Percentiles rank a stretch among this genome's conserved stretches.
phyloP scores from a whole-genome alignment of 441 rosid genomes.

The Syzygium malaccense region DNA sequence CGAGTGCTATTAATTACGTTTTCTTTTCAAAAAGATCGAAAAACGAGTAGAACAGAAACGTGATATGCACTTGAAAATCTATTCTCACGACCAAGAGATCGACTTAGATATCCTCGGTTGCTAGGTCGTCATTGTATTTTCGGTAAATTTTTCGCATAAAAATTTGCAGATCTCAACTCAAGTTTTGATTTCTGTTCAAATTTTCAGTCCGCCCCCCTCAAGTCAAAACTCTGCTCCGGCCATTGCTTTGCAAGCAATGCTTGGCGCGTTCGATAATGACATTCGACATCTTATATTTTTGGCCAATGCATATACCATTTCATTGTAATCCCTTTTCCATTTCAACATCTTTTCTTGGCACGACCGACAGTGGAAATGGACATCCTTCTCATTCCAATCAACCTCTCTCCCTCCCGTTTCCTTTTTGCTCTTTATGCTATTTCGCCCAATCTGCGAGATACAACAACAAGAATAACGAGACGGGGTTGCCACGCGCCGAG shows the following conservation, averaged over 20 bases:
- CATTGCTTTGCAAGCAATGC: fast-evolving
- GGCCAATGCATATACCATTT: fast-evolving
- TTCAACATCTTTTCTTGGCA: not conserved
- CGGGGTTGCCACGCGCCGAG: not conserved
- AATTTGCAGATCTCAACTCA: not conserved
- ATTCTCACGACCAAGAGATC: fast-evolving
- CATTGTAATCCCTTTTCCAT: not conserved
- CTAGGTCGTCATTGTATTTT: not conserved
- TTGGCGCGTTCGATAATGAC: not conserved
- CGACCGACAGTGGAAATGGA: too few relatives aligned
- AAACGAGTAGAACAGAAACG: not conserved
- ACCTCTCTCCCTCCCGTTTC: not conserved
- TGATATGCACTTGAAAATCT: not conserved
- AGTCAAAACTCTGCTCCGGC: fast-evolving
- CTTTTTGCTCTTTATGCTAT: not conserved
- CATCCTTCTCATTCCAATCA: not conserved
- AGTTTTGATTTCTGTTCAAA: not conserved
- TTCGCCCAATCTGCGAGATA: not conserved
- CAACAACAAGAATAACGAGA: not conserved
- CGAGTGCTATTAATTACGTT: not conserved
- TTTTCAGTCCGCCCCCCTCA: not conserved
- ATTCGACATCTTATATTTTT: not conserved
- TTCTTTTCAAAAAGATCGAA: too few relatives aligned
- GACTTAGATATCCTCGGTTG: not conserved
- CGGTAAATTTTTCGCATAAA: not conserved